Conservation (phyloP, 106 monocot genomes). For the Platanthera zijinensis region DNA sequence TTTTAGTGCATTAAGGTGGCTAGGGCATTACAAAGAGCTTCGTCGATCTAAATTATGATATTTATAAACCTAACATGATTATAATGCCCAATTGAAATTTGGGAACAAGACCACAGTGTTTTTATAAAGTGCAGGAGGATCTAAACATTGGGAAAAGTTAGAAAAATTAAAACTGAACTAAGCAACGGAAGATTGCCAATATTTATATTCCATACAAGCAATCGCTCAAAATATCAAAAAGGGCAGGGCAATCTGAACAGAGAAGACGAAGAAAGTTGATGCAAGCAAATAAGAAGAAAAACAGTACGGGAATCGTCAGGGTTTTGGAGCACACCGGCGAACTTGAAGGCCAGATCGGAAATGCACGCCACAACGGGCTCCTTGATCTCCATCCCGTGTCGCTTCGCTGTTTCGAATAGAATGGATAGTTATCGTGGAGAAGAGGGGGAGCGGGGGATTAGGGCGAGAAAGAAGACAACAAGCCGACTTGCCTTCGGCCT, state of each 20-base stretch:
- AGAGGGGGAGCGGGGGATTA: not conserved
- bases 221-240: not conserved
- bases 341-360: constrained; percentile 58
- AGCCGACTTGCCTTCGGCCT: constrained; percentile 37
- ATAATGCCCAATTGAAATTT: too few relatives aligned
- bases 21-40: too few relatives aligned
- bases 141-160: too few relatives aligned
- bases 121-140: too few relatives aligned
- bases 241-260: not conserved
- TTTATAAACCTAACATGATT: too few relatives aligned
- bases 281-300: not conserved
- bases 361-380: constrained; percentile 68
- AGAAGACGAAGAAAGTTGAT: not conserved
- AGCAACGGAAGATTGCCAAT: too few relatives aligned
- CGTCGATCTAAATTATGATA: too few relatives aligned
- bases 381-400: constrained; percentile 46
- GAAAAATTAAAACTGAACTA: too few relatives aligned
- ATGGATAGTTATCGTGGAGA: not conserved
- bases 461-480: not conserved
- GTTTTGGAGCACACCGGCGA: constrained; percentile 30
- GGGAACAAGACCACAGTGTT: too few relatives aligned
- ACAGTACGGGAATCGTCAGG: not conserved
- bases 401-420: constrained; percentile 35
- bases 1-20: too few relatives aligned
- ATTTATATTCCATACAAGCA: too few relatives aligned